Evolutionary conservation across 179 eudicot species (phyloP), one percentile per base, ranked within the genome.

Genomic region (Dionaea muscipula): DNA sequence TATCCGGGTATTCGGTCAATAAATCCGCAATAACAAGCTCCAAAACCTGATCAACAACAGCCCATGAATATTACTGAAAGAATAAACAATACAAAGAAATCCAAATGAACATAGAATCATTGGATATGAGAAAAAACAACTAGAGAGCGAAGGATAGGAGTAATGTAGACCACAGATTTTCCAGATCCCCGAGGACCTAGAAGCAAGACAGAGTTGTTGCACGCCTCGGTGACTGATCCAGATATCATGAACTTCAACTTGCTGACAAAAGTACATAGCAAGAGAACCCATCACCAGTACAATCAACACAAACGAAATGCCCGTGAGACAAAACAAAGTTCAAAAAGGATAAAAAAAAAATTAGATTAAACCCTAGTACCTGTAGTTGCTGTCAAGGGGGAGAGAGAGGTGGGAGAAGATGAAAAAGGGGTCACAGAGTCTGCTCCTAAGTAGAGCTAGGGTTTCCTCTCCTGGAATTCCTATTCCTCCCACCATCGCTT

Each of bases 121-220:
- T n/a, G n/a, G n/a, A n/a, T n/a, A n/a, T n/a, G n/a, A n/a, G n/a
- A n/a, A n/a, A n/a, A n/a, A n/a, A n/a, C n/a, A n/a, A n/a, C n/a
- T 22, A 20, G 31, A 9, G 18, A 58, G 5, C 35, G 35, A 19
- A 13, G 36, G 17, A 51, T n/a, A 59, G 28, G 33, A 52, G 1
- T 37, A 35, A 11, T 8, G 41, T 23, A 12, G 10, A 90, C 97
- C 64, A 83, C 81, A 38, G 56, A 56, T 75, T 91, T 83, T 26
- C 94, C 91, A 44, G 88, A 91, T 8, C 95, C 98, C 26, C 95
- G 95, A 16, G 98, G 94, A 24, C 98, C 98, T n/a, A 91, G 89
- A 40, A 91, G 88, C 77, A 91, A 66, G 21, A 75, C 82, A 4
- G 95, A 91, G 64, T 91, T 91, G 68, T 91, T 91, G 63, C 88